Base-by-base conservation (phyloP, 495 filamentous ascomycete species). In the Podospora tetraspora region DNA sequence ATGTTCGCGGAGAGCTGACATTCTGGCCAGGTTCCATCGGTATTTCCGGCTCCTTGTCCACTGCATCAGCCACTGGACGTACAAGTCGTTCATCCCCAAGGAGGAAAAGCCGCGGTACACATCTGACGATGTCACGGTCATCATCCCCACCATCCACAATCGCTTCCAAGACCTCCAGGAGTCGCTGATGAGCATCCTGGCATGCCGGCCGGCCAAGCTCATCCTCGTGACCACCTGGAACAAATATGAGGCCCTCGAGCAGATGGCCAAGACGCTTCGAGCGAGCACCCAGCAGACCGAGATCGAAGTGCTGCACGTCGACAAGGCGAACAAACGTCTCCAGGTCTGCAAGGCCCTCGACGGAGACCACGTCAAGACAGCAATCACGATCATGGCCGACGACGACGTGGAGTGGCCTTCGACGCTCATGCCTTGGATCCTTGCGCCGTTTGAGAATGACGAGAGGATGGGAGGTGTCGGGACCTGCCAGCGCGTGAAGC, bases 381-480 rank as follows among this genome's bases (percentile, higher is more conserved):
- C 85, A 13, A 89, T 95, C 70, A 94, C 89, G 13, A 79, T 96
- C 62, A 90, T 96, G 75, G 91, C 91, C 25, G 92, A 96, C 75
- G 92, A 95, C 79, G 92, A 96, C 75, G 92, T 96, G 63, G 89
- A 86, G 69, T 94, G 92, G 91, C 92, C 92, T 1, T 77, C 79
- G 3, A 91, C 87, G 5, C 85, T 94, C 57, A 84, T 94, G 32
- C 87, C 87, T 21, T 96, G 92, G 91, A 89, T 95, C 60, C 81
- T 96, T 66, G 92, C 92, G 0, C 91, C 92, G 0, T 94, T 96
- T 69, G 91, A 95, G 72, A 52, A 52, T n/a, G 87, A 93, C 71
- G 82, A 87, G 3, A 79, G 81, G 63, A 90, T 92, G 59, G 92
- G 92, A 59, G 92, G 90, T 16, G 92, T 93, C 65, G 92, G 92